Percentiles rank a stretch among this genome's conserved stretches.
Evolutionary conservation across 2,329 filamentous ascomycete species (phyloP).

Genomic region (Stenocarpella maydis): DNA sequence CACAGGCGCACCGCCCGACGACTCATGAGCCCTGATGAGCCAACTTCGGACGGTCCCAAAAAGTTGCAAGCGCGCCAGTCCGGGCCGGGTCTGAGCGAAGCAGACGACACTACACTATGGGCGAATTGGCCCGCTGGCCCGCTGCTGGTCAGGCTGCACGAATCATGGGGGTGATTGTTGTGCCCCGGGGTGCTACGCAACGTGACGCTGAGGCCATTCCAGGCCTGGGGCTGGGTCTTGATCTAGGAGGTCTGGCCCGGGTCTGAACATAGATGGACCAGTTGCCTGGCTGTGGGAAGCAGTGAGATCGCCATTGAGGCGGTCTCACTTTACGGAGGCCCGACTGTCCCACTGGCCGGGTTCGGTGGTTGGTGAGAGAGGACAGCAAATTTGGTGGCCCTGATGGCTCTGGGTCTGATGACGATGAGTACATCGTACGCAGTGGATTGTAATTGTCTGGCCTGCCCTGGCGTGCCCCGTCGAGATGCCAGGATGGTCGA

Average conservation of each 20-base stretch:
- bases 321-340: conserved; percentile 17
- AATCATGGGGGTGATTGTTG: conserved; percentile 24
- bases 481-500: background rate
- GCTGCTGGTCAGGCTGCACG: conserved; percentile 7
- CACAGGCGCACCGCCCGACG: conserved; percentile 12
- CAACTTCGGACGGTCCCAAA: conserved; percentile 22
- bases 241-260: conserved; percentile 1
- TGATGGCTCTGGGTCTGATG: conserved; percentile 14
- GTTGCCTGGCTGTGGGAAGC: conserved; percentile 6
- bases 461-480: background rate
- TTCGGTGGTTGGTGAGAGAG: background rate
- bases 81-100: conserved; percentile 9
- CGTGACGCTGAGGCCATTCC: conserved; percentile 15
- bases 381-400: conserved; percentile 21
- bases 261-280: background rate
- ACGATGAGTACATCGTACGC: background rate
- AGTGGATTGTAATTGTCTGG: conserved; percentile 11
- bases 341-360: conserved; percentile 19
- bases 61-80: conserved; percentile 15
- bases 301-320: conserved; percentile 19
- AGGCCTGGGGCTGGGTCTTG: conserved; percentile 1
- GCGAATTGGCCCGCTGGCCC: background rate
- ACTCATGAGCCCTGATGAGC: conserved; percentile 19
- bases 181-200: background rate
- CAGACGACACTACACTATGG: background rate